Conservation (phyloP, 345 rosid genomes). For the Camelina hispida region DNA sequence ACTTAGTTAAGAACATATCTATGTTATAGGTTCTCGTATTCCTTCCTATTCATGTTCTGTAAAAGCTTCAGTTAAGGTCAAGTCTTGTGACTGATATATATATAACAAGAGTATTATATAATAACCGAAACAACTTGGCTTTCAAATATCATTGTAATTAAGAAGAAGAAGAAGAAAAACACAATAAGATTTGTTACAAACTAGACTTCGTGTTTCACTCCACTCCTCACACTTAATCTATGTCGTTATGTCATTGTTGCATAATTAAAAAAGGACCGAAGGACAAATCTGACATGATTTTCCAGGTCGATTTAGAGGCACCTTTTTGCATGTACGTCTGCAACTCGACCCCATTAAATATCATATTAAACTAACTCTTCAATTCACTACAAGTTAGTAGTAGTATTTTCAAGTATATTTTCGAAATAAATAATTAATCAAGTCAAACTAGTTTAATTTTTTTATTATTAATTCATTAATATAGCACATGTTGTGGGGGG, state of each 20-base stretch:
- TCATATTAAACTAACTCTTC: conserved; percentile 9
- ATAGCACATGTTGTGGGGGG: conserved; percentile 34
- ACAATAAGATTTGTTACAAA: conserved; percentile 4
- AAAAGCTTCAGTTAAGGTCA: not conserved
- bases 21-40: not conserved
- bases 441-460: conserved; percentile 21
- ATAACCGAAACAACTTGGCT: not conserved
- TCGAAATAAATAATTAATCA: not conserved
- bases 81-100: not conserved
- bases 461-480: not conserved
- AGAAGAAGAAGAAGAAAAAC: not conserved
- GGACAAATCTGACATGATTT: conserved; percentile 29
- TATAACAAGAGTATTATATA: not conserved
- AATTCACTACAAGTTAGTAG: not conserved
- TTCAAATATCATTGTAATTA: not conserved
- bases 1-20: not conserved
- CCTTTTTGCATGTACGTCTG: conserved; percentile 35
- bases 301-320: conserved; percentile 39
- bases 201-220: conserved; percentile 13
- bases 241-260: conserved; percentile 16
- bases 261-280: conserved; percentile 8
- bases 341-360: conserved; percentile 26
- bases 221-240: conserved; percentile 23
- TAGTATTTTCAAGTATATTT: not conserved
- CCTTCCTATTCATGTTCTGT: not conserved